A percentile compares a stretch with the other conserved stretches of the same genome.
Evolutionary conservation across 1,284 basidiomycete species (phyloP).

Genomic region (Pyrrhoderma lamaoense): DNA sequence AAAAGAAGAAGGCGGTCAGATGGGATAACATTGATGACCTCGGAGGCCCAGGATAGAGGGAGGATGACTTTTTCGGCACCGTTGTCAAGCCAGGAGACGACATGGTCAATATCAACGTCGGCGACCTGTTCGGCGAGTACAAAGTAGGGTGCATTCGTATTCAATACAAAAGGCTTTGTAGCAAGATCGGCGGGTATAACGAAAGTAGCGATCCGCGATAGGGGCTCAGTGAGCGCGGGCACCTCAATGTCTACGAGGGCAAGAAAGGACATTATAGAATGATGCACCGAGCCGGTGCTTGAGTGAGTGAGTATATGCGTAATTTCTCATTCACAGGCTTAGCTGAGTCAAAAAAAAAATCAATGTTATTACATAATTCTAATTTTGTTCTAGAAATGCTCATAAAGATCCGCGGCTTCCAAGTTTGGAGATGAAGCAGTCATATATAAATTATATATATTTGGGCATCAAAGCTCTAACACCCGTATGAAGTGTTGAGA

Average conservation of each 20-base stretch:
- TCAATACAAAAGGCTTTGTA: slow-evolving; percentile 22
- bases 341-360: too few relatives aligned
- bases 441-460: too few relatives aligned
- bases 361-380: neutral
- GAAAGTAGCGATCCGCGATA: slow-evolving; percentile 14
- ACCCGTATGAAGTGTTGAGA: too few relatives aligned
- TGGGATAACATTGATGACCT: slow-evolving; percentile 63
- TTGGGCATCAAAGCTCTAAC: too few relatives aligned
- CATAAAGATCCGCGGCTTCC: neutral
- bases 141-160: slow-evolving; percentile 31
- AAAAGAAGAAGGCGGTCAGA: slow-evolving; percentile 67
- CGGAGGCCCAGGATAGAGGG: slow-evolving; percentile 56
- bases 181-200: slow-evolving; percentile 13
- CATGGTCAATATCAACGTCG: slow-evolving; percentile 44
- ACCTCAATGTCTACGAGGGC: slow-evolving; percentile 11
- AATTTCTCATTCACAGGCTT: too few relatives aligned
- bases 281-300: neutral
- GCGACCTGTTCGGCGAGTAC: slow-evolving; percentile 52
- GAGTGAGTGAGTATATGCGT: slow-evolving; percentile 1
- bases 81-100: slow-evolving; percentile 63
- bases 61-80: slow-evolving; percentile 77
- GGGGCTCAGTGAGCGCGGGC: slow-evolving; percentile 1
- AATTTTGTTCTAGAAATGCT: neutral
- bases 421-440: too few relatives aligned
- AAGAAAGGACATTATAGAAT: slow-evolving; percentile 11